Percentiles rank a stretch among this genome's conserved stretches.
Evolutionary conservation across 202 grass and related monocot species (phyloP).

Genomic region (Schoenoplectus tabernaemontani): DNA sequence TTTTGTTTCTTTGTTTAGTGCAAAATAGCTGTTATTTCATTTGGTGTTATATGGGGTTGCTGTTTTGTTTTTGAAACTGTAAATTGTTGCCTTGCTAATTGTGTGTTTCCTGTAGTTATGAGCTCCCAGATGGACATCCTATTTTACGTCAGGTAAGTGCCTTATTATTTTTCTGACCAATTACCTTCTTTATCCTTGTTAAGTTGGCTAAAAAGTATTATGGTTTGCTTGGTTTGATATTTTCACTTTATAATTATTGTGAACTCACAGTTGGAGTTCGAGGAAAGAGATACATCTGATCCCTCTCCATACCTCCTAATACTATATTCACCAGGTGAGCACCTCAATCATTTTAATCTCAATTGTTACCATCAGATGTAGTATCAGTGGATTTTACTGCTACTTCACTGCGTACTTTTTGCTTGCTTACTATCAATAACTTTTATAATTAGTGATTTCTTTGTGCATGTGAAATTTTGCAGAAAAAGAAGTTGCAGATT

Average conservation of each 20-base stretch:
- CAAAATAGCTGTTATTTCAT: conserved; percentile 23
- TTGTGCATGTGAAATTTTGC: conserved; percentile 3
- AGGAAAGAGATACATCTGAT: conserved; percentile 62
- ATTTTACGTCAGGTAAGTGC: conserved; percentile 57
- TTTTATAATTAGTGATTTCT: background rate
- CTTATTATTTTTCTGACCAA: conserved; percentile 16
- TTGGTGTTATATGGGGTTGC: background rate
- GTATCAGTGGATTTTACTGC: background rate
- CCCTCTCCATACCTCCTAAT: conserved; percentile 74
- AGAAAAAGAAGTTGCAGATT: background rate
- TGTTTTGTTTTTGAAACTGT: background rate
- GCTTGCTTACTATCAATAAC: background rate
- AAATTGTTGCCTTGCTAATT: conserved; percentile 13
- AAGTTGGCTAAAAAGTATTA: background rate
- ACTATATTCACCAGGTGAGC: conserved; percentile 62
- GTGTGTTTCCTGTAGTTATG: conserved; percentile 54
- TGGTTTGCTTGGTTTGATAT: background rate
- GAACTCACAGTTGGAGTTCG: conserved; percentile 58
- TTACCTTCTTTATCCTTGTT: conserved; percentile 7
- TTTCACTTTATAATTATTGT: background rate
- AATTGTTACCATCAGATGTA: background rate
- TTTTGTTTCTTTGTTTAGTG: conserved; percentile 20
- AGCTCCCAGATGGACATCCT: conserved; percentile 85
- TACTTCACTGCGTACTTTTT: background rate
- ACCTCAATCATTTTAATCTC: conserved; percentile 29